These are phyloP conservation scores for Cladosporium colombiae DNA, from an alignment of 2,329 filamentous ascomycete species.

Conservation along the genomic window DNA sequence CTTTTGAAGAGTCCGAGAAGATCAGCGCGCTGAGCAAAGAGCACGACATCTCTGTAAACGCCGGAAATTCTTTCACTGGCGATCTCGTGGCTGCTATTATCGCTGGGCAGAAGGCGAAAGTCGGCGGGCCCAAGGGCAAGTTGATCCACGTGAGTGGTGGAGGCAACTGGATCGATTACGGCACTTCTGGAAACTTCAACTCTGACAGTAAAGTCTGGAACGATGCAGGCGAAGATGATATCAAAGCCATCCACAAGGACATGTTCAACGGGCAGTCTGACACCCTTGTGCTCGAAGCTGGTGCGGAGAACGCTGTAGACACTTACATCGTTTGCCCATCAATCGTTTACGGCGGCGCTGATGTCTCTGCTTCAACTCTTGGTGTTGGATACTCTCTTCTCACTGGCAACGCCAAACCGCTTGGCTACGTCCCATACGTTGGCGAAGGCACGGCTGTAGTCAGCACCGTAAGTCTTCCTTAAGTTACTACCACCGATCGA, in stretches of 20 bases:
- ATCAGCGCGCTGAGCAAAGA: conserved; percentile 14
- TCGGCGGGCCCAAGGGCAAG: neutral
- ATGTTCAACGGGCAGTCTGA: conserved; percentile 22
- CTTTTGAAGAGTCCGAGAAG: conserved; percentile 5
- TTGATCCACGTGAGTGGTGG: conserved; percentile 14
- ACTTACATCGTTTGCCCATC: conserved; percentile 18
- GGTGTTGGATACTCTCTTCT: conserved; percentile 14
- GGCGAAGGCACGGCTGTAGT: conserved; percentile 10
- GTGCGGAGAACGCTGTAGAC: conserved; percentile 1
- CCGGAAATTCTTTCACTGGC: conserved; percentile 11
- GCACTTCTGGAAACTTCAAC: conserved; percentile 19
- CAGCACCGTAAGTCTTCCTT: conserved; percentile 4
- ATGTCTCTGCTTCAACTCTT: neutral
- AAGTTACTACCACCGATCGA: neutral
- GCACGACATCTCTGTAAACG: conserved; percentile 15
- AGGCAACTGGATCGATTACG: conserved; percentile 16
- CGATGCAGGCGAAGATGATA: conserved; percentile 21
- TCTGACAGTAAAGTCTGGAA: conserved; percentile 17
- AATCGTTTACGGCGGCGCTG: conserved; percentile 12
- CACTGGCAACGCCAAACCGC: conserved; percentile 12
- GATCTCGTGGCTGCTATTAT: conserved; percentile 15
- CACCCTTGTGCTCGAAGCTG: conserved; percentile 17
- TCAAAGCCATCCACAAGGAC: conserved; percentile 24
- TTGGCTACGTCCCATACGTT: conserved; percentile 19
- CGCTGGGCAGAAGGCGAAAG: conserved; percentile 6